phyloP scores from a whole-genome alignment of 176 grass and related monocot genomes.

The maize (Zea mays) region DNA sequence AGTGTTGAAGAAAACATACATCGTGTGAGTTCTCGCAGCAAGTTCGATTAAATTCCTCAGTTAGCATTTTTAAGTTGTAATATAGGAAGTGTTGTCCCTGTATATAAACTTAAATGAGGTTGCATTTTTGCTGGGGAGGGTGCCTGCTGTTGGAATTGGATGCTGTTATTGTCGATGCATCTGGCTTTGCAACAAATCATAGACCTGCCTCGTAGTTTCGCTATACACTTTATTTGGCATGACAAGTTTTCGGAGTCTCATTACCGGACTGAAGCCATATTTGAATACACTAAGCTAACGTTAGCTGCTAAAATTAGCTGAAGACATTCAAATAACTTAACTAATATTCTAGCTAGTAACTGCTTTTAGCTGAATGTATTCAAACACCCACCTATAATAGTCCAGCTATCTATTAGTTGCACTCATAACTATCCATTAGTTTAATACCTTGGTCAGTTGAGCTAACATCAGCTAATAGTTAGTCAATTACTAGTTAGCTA shows the following conservation, averaged over 20 bases:
- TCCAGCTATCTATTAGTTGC: too few relatives aligned
- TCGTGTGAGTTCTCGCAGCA: constrained; percentile 44
- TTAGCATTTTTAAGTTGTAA: constrained; percentile 25
- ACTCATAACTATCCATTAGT: too few relatives aligned
- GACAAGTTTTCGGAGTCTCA: not conserved
- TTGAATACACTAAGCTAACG: too few relatives aligned
- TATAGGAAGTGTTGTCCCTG: constrained; percentile 40
- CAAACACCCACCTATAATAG: too few relatives aligned
- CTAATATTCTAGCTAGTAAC: too few relatives aligned
- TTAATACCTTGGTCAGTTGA: too few relatives aligned
- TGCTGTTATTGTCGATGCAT: constrained; percentile 65
- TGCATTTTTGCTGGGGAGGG: constrained; percentile 33
- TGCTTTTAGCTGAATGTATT: too few relatives aligned
- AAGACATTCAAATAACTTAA: too few relatives aligned
- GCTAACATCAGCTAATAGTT: too few relatives aligned
- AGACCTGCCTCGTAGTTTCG: constrained; percentile 23
- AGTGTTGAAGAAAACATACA: constrained; percentile 83
- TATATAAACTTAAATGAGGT: constrained; percentile 49
- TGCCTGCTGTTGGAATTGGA: constrained; percentile 41
- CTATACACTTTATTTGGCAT: not conserved
- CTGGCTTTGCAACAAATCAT: constrained; percentile 44
- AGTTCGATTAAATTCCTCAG: constrained; percentile 9
- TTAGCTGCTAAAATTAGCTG: too few relatives aligned
- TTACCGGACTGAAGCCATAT: not conserved
- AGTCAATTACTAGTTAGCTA: too few relatives aligned